Percentiles rank a stretch among this genome's conserved stretches.
Conservation (phyloP, 2,329 filamentous ascomycete species). For the Botrytis deweyae region DNA sequence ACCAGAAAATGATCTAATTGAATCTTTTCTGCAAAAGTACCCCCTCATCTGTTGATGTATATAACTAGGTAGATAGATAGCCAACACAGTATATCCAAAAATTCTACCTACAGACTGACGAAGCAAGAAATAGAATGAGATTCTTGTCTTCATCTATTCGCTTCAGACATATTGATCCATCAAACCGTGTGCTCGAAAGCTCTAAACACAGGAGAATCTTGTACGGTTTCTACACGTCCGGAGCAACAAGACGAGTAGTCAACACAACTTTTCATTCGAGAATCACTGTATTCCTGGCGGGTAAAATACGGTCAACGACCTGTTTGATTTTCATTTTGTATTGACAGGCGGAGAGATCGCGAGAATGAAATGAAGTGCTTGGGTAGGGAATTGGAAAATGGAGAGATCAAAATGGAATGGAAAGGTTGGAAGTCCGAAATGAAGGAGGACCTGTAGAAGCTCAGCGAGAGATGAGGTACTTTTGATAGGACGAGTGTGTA, state of each 20-base stretch:
- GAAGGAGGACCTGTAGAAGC: not conserved
- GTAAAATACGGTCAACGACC: not conserved
- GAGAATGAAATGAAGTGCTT: not conserved
- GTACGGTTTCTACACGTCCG: conserved; percentile 49
- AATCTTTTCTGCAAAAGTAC: not conserved
- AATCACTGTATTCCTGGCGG: not conserved
- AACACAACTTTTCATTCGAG: not conserved
- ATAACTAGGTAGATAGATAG: not conserved
- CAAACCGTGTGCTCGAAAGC: conserved; percentile 48
- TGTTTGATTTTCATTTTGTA: not conserved
- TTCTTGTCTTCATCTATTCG: conserved; percentile 48
- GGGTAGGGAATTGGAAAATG: not conserved
- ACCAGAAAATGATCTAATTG: not conserved
- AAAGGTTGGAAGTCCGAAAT: not conserved
- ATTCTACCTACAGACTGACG: not conserved
- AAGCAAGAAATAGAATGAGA: fast-evolving
- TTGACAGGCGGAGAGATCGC: not conserved
- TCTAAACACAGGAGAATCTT: conserved; percentile 48
- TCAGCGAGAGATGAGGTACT: not conserved
- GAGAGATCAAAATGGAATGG: not conserved
- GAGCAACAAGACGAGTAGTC: conserved; percentile 43
- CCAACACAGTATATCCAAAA: not conserved
- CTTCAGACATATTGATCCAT: conserved; percentile 50
- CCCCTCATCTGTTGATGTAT: no score
- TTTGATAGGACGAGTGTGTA: not conserved